Evolutionary conservation across 2,329 filamentous ascomycete species (phyloP).

Genomic region (Penicillium sp.): DNA sequence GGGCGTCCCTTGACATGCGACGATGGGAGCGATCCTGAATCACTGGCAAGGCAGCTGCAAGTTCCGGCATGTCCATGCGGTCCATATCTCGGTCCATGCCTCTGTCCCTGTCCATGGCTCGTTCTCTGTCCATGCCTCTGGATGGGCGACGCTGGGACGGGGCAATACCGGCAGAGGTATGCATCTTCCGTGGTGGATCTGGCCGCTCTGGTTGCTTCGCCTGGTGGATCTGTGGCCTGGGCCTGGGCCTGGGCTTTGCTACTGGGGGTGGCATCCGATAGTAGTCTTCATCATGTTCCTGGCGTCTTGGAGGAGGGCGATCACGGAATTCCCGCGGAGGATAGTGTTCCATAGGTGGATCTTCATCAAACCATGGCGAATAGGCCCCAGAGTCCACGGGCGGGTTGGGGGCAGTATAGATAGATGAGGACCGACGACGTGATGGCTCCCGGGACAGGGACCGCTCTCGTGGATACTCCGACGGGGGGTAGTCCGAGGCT

Average conservation of each 20-base stretch:
- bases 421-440: slow-evolving; percentile 31
- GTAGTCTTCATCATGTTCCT: slow-evolving; percentile 40
- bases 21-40: slow-evolving; percentile 33
- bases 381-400: slow-evolving; percentile 34
- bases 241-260: slow-evolving; percentile 22
- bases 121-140: slow-evolving; percentile 20
- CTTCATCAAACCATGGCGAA: slow-evolving; percentile 30
- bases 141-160: slow-evolving; percentile 32
- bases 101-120: slow-evolving; percentile 16
- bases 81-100: not conserved
- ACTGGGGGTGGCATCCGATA: slow-evolving; percentile 44
- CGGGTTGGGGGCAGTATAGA: slow-evolving; percentile 30
- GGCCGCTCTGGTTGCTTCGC: slow-evolving; percentile 28
- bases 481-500: slow-evolving; percentile 27
- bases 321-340: slow-evolving; percentile 30
- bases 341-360: slow-evolving; percentile 23
- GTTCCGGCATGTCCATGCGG: slow-evolving; percentile 31
- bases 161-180: slow-evolving; percentile 13
- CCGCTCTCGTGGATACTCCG: slow-evolving; percentile 33
- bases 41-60: slow-evolving; percentile 33
- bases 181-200: slow-evolving; percentile 23
- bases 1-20: slow-evolving; percentile 30
- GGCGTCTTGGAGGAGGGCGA: slow-evolving; percentile 29
- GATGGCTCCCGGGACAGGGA: slow-evolving; percentile 36
- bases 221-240: slow-evolving; percentile 37